These are phyloP conservation scores for Neodidymelliopsis sp. DNA, from an alignment of 2,329 filamentous ascomycete species.

Conservation along the genomic window DNA sequence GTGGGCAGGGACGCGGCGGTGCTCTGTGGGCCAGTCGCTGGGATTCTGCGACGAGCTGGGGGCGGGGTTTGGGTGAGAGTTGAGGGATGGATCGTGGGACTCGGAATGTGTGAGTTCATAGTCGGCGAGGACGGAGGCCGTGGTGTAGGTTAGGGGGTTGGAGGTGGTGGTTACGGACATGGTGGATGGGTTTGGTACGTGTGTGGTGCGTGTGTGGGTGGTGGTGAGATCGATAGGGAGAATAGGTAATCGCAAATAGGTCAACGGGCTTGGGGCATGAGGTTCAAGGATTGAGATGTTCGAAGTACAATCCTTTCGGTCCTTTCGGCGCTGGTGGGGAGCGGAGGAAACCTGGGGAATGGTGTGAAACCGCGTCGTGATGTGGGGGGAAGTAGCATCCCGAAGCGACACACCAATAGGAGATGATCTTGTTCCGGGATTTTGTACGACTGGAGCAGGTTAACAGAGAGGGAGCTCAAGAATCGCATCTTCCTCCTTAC, in stretches of 20 bases:
- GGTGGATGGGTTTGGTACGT: slow-evolving; percentile 5
- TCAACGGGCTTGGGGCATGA: neutral
- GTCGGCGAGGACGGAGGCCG: slow-evolving; percentile 52
- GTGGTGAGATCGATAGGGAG: slow-evolving; percentile 8
- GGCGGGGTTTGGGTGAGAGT: slow-evolving; percentile 38
- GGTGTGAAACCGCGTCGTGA: neutral
- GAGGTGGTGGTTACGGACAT: slow-evolving; percentile 57
- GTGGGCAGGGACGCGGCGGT: slow-evolving; percentile 58
- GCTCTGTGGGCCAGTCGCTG: slow-evolving; percentile 56
- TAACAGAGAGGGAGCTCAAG: neutral
- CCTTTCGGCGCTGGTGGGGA: slow-evolving; percentile 8
- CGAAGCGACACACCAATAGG: slow-evolving; percentile 6
- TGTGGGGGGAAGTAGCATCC: slow-evolving; percentile 4
- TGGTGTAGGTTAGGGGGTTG: slow-evolving; percentile 49
- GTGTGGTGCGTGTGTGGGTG: slow-evolving; percentile 1
- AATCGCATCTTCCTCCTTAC: neutral
- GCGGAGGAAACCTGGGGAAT: slow-evolving; percentile 15
- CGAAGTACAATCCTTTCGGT: neutral
- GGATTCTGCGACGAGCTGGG: slow-evolving; percentile 38
- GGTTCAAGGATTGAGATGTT: neutral
- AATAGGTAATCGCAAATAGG: slow-evolving; percentile 12
- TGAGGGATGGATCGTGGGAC: slow-evolving; percentile 32
- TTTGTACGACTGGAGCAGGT: slow-evolving; percentile 1
- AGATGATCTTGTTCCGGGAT: neutral
- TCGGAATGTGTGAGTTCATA: slow-evolving; percentile 57